A percentile compares a stretch with the other conserved stretches of the same genome.
Conservation (phyloP, 2,329 filamentous ascomycete species). For the Hawksworthiomyces lignivorus region DNA sequence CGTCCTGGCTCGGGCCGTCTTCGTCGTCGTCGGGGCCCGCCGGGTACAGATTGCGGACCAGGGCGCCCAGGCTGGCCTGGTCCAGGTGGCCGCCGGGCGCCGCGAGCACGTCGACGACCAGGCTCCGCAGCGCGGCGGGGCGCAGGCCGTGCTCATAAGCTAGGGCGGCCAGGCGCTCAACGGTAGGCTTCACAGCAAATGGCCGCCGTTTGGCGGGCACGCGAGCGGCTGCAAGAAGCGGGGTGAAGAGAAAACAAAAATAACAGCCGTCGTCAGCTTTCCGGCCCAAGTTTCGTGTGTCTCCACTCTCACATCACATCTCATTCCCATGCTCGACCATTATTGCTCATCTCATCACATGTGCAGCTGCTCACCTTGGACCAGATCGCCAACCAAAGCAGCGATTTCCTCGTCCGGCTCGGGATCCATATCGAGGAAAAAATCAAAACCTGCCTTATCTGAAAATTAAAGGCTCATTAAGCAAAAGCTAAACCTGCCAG, state of each 20-base stretch:
- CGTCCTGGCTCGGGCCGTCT: constrained; percentile 21
- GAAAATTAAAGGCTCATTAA: too few species aligned
- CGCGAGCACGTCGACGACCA: constrained; percentile 60
- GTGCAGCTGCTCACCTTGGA: constrained; percentile 10
- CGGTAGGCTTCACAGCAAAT: constrained; percentile 52
- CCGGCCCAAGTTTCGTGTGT: too few species aligned
- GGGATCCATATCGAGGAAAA: constrained; percentile 11
- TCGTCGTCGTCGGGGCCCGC: constrained; percentile 47
- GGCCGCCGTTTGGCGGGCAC: constrained; percentile 58
- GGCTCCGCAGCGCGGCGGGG: constrained; percentile 47
- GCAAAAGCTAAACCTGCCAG: too few species aligned
- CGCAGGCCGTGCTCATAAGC: constrained; percentile 63
- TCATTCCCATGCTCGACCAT: too few species aligned
- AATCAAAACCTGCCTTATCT: too few species aligned
- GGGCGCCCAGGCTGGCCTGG: constrained; percentile 60
- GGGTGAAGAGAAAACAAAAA: not conserved
- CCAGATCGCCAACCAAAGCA: constrained; percentile 14
- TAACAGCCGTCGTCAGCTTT: too few species aligned
- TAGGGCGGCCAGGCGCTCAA: constrained; percentile 54
- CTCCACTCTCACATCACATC: too few species aligned
- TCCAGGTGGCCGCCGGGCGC: constrained; percentile 57
- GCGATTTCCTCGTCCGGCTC: constrained; percentile 13
- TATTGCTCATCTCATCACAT: too few species aligned
- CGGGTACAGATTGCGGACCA: constrained; percentile 72
- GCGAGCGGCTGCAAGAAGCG: constrained; percentile 43